Base-by-base conservation (phyloP, 345 rosid genomes). In the Camelina neglecta region DNA sequence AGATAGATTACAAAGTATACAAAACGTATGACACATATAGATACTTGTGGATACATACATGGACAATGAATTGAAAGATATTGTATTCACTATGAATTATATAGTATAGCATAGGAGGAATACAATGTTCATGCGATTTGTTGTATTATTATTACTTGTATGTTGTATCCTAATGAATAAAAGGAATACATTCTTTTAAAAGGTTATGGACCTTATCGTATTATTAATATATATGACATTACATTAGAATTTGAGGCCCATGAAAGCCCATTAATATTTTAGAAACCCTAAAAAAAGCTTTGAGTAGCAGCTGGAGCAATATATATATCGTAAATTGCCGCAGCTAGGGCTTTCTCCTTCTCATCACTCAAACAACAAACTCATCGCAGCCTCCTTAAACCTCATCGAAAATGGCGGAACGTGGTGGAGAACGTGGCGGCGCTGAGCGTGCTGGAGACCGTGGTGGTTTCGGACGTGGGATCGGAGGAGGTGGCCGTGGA, bases 381-480 rank as follows among this genome's bases (percentile, higher is more conserved):
- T 11, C 65, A 62, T 45, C 59, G 21, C 31, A 48, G 21, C 38
- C 38, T 13, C 31, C 31, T 29, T 29, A 29, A 29, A 41, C 21
- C 53, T 36, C 51, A 24, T 77, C 7, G 24, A 71, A 11, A 58
- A 77, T 77, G 80, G 80, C 80, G 13, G 80, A 77, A 39, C 76
- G 80, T 26, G 80, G 80, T 1, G 80, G 80, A 65, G 78, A 74
- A 36, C 72, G 78, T 35, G 59, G 80, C 4, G 60, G 31, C 31
- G 31, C 1, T 0, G 80, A 69, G 63, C 50, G 69, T 31, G 57
- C 74, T 1, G 94, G 97, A n/a, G 95, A 87, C 1, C 84, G 90
- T 8, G 91, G 96, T 1, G 78, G 86, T 0, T 87, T 88, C 63
- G 85, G 89, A 3, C 84, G 93, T 0, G 95, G 97, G 0, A 89